These are phyloP conservation scores for Heliamphora exappendiculata DNA, from an alignment of 148 eudicot species.

Conservation along the genomic window DNA sequence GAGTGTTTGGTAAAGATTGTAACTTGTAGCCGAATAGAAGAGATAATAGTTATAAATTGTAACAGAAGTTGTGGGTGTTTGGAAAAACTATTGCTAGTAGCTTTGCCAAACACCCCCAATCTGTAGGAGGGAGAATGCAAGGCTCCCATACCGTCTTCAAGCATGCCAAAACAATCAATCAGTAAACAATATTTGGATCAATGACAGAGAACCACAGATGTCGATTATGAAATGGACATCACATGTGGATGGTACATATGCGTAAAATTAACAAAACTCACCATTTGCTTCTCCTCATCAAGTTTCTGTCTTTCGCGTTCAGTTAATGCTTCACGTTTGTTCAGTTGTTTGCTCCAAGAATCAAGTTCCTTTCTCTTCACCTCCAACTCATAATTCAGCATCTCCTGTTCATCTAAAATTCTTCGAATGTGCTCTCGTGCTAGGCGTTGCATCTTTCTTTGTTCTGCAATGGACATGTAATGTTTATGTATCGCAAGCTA, in stretches of 20 bases:
- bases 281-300: constrained; percentile 82
- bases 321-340: constrained; percentile 61
- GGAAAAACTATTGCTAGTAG: too few relatives aligned
- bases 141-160: too few relatives aligned
- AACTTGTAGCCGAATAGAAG: too few relatives aligned
- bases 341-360: constrained; percentile 54
- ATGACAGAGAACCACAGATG: background rate
- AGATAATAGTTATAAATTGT: too few relatives aligned
- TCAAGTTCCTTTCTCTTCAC: constrained; percentile 49
- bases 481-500: background rate
- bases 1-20: too few relatives aligned
- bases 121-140: too few relatives aligned
- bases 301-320: constrained; percentile 75
- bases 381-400: constrained; percentile 58
- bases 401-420: constrained; percentile 65
- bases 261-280: constrained; percentile 9
- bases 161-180: too few relatives aligned
- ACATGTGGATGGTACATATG: background rate
- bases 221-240: background rate
- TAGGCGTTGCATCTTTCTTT: constrained; percentile 60
- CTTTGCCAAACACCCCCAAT: too few relatives aligned
- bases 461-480: constrained; percentile 36
- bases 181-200: background rate
- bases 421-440: constrained; percentile 51
- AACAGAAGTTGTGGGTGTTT: too few relatives aligned